Percentiles rank a stretch among this genome's conserved stretches.
Conservation (phyloP, 108 stramenopile genomes). For the Aurantiochytrium sp. region DNA sequence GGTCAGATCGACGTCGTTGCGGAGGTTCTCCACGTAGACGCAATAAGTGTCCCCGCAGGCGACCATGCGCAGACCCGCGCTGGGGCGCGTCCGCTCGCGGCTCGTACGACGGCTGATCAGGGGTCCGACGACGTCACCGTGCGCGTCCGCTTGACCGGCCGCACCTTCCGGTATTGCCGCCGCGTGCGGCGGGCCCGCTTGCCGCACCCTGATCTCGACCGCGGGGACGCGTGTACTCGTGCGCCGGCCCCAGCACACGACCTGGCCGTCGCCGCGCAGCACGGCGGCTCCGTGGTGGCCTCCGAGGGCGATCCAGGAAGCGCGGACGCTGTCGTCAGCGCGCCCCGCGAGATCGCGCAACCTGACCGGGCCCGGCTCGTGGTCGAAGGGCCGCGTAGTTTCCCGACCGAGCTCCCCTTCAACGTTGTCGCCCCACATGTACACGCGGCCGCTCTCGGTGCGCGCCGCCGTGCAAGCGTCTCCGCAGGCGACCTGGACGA, state of each 20-base stretch:
- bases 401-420: not conserved
- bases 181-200: too few relatives aligned
- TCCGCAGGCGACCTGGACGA: not conserved
- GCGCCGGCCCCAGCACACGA: not conserved
- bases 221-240: not conserved
- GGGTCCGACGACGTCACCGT: too few relatives aligned
- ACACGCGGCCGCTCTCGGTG: not conserved
- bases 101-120: too few relatives aligned
- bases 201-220: too few relatives aligned
- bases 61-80: not conserved
- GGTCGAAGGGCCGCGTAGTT: not conserved
- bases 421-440: not conserved
- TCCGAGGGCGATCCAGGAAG: not conserved
- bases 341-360: too few relatives aligned
- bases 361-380: not conserved
- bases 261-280: not conserved
- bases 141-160: too few relatives aligned
- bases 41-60: not conserved
- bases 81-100: too few relatives aligned
- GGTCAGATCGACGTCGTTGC: not conserved
- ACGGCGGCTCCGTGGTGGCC: not conserved
- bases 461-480: not conserved
- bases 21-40: not conserved
- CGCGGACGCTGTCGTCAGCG: not conserved
- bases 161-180: too few relatives aligned